Evolutionary conservation across 1,139 yeast genomes (phyloP), one percentile per base, ranked within the genome.

Genomic region (Yamadazyma kanchanaburiensis): DNA sequence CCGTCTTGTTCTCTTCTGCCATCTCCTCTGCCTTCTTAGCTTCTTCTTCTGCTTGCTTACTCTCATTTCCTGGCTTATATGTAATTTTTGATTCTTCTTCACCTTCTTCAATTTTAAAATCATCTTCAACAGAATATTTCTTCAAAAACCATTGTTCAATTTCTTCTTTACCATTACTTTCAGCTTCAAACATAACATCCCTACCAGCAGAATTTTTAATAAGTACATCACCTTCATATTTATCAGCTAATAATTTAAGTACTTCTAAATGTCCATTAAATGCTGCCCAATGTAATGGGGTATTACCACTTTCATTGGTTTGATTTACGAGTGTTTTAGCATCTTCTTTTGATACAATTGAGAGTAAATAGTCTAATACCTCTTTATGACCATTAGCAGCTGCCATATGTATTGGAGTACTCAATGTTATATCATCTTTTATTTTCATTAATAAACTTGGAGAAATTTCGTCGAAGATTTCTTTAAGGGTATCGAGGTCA

Each of bases 271-370:
- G 91, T 1, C 96, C 97, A 48, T 85, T 88, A 43, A 77, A 73
- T 0, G 95, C 74, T 1, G 97, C 96, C 98, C 98, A 91, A 55
- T 91, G 97, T 40, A 91, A 67, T 0, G 97, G 82, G 0, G 98
- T 88, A 53, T 91, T 91, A 4, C 97, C 97, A 18, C 82, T 77
- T 27, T 76, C 83, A 53, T 91, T 91, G 34, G 64, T 69, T 15
- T 66, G 59, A 33, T 77, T 70, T 18, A 82, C 77, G 28, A 80
- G 60, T 14, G 50, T 45, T 17, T 53, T 56, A 22, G 75, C 74
- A 19, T 74, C 69, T 25, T 66, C 68, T 33, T 60, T 51, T 2
- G 60, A 35, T 4, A 81, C 46, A 21, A 78, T 51, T 2, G 74
- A 64, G 25, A 87, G 52, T 26, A 87, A 60, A 49, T 72, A 82